Evolutionary conservation across 2,329 filamentous ascomycete species (phyloP).

Genomic region (Immersiporthe knoxdaviesiana): DNA sequence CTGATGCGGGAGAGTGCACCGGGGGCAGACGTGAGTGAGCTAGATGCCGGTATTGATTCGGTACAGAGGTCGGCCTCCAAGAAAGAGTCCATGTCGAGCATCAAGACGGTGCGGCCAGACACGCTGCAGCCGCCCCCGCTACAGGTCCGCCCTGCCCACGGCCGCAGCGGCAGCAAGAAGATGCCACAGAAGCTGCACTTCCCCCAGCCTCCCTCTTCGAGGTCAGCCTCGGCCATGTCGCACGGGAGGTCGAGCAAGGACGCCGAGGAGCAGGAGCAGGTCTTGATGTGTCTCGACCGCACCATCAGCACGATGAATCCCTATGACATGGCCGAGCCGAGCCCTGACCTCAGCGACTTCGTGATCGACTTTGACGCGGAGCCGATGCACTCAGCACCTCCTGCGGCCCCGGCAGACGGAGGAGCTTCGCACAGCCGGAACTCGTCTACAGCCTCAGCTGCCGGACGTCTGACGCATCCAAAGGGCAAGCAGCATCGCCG

Average conservation of each 20-base stretch:
- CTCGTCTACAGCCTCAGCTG: slow-evolving; percentile 22
- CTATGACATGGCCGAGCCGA: slow-evolving; percentile 33
- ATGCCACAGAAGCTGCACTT: slow-evolving; percentile 12
- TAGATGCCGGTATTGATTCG: background rate
- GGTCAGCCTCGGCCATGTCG: slow-evolving; percentile 1
- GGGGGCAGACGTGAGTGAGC: background rate
- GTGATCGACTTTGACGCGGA: slow-evolving; percentile 34
- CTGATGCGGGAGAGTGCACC: slow-evolving; percentile 52
- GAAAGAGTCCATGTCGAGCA: slow-evolving; percentile 27
- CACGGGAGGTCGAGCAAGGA: background rate
- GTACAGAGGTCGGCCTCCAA: slow-evolving; percentile 17
- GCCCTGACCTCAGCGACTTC: slow-evolving; percentile 36
- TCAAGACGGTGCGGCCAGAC: slow-evolving; percentile 23
- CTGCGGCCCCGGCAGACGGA: slow-evolving; percentile 23
- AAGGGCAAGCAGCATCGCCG: background rate
- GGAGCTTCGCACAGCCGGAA: slow-evolving; percentile 25
- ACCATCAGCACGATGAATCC: slow-evolving; percentile 23
- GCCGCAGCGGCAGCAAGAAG: slow-evolving; percentile 6
- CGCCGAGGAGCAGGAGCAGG: slow-evolving; percentile 29
- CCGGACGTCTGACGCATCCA: background rate
- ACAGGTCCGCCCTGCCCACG: slow-evolving; percentile 4
- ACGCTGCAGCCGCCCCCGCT: slow-evolving; percentile 13
- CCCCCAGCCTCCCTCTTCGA: slow-evolving; percentile 17
- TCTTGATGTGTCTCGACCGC: slow-evolving; percentile 33
- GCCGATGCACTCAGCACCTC: slow-evolving; percentile 18